phyloP scores from a whole-genome alignment of 768 basidiomycete genomes.

The Lanmaoa pseudosensibilis region DNA sequence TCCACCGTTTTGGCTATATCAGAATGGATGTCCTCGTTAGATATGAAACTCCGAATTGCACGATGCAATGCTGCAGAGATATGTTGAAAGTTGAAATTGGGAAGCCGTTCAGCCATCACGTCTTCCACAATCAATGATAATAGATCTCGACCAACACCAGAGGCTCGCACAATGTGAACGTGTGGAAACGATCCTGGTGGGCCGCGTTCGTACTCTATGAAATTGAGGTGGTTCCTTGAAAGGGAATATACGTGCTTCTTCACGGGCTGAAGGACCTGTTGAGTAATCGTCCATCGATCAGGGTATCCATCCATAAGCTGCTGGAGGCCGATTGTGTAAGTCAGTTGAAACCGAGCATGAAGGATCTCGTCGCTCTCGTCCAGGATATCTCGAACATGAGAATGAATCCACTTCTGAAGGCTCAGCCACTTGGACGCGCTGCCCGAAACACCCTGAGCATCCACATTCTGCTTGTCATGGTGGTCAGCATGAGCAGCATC shows the following conservation, averaged over 20 bases:
- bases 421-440: too few species aligned
- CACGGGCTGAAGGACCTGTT: conserved; percentile 26
- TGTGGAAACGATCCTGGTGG: neutral
- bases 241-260: conserved; percentile 1
- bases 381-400: conserved; percentile 26
- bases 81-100: neutral
- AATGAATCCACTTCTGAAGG: too few species aligned
- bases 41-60: too few species aligned
- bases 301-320: conserved; percentile 25
- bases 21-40: too few species aligned
- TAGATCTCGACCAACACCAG: neutral
- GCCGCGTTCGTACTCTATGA: neutral
- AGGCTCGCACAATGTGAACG: neutral
- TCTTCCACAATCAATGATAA: neutral
- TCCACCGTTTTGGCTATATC: conserved; percentile 2
- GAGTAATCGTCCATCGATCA: too few species aligned
- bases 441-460: neutral
- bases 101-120: neutral
- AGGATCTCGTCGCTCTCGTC: conserved; percentile 36
- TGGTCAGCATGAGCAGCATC: neutral
- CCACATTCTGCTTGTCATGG: neutral
- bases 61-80: too few species aligned
- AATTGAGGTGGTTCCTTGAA: neutral
- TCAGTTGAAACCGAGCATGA: conserved; percentile 38
- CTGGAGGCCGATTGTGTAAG: conserved; percentile 37